phyloP scores from a whole-genome alignment of 1,284 basidiomycete species.

The Calocybe gambosa region DNA sequence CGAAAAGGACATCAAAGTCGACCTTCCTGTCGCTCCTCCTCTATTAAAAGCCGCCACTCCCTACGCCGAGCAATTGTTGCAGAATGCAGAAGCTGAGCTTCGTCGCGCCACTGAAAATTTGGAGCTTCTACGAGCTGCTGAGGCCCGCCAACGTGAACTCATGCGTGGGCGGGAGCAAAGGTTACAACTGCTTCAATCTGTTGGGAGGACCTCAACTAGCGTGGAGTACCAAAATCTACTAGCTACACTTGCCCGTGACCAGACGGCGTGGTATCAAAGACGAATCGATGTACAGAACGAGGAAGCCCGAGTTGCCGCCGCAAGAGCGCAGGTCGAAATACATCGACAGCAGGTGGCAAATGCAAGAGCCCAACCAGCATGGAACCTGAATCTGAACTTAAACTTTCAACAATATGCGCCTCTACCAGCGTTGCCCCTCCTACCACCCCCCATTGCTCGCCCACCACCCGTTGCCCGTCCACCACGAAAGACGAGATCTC shows the following conservation, averaged over 20 bases:
- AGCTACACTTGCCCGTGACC: constrained; percentile 1
- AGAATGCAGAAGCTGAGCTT: constrained; percentile 7
- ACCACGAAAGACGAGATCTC: neutral
- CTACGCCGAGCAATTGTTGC: neutral
- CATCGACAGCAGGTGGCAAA: neutral
- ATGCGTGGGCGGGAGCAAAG: neutral
- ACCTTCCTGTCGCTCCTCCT: constrained; percentile 37
- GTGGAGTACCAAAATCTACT: neutral
- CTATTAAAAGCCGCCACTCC: neutral
- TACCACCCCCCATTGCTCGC: neutral
- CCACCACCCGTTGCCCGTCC: neutral
- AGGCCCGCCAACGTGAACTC: neutral
- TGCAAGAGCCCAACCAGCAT: neutral
- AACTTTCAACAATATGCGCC: neutral
- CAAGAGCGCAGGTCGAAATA: neutral
- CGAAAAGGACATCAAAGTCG: constrained; percentile 49
- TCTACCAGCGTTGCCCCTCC: neutral
- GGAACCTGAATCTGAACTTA: neutral
- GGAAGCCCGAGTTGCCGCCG: neutral
- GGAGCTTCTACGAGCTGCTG: neutral
- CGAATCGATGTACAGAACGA: constrained; percentile 1
- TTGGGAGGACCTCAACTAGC: neutral
- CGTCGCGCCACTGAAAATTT: constrained; percentile 3
- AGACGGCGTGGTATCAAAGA: constrained; percentile 7
- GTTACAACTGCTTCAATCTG: neutral